Conservation (phyloP, 768 basidiomycete genomes). For the Macrolepiota dolichaula region DNA sequence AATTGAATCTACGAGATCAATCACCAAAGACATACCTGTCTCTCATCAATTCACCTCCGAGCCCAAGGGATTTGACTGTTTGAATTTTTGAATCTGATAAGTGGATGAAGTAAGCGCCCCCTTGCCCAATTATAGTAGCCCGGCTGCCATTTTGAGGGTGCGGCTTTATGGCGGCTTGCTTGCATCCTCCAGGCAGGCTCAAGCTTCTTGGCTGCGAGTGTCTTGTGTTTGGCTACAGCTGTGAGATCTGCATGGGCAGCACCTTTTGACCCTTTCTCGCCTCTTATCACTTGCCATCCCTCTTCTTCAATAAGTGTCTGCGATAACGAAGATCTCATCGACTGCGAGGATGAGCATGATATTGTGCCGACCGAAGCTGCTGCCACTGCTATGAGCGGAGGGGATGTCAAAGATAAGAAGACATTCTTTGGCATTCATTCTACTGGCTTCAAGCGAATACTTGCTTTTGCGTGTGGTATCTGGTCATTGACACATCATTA, state of each 20-base stretch:
- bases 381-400: conserved; percentile 44
- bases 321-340: conserved; percentile 91
- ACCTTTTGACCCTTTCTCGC: conserved; percentile 20
- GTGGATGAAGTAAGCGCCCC: no score
- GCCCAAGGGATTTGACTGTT: no score
- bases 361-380: conserved; percentile 58
- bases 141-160: no score
- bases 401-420: conserved; percentile 87
- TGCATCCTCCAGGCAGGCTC: no score
- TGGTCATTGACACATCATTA: conserved; percentile 14
- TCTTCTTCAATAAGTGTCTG: conserved; percentile 61
- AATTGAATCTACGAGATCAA: no score
- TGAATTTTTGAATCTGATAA: no score
- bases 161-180: no score
- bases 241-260: conserved; percentile 12
- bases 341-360: conserved; percentile 92
- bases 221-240: conserved; percentile 27
- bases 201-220: no score
- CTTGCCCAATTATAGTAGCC: no score
- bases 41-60: no score
- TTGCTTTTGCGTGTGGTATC: background rate
- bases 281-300: conserved; percentile 22
- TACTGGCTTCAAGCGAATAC: conserved; percentile 93
- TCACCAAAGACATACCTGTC: no score
- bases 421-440: conserved; percentile 99